Evolutionary conservation across 331 rosid species (phyloP).

Genomic region (Pyracantha coccinea): DNA sequence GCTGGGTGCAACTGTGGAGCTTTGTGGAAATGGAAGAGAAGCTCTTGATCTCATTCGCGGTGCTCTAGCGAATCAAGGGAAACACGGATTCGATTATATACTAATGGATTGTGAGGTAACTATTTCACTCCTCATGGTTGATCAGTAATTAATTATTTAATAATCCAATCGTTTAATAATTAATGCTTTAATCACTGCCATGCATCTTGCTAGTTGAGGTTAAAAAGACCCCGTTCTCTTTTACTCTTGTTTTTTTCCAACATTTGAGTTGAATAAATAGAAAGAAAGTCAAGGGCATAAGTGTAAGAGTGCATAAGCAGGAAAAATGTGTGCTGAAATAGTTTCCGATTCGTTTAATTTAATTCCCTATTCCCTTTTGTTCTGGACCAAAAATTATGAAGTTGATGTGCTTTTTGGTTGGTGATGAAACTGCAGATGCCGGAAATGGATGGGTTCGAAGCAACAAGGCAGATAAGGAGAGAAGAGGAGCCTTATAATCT

Average conservation of each 20-base stretch:
- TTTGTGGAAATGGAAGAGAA: constrained; percentile 53
- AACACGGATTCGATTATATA: constrained; percentile 39
- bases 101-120: constrained; percentile 79
- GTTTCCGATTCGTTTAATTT: too few relatives aligned
- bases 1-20: constrained; percentile 51
- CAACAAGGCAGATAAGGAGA: constrained; percentile 48
- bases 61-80: constrained; percentile 18
- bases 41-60: constrained; percentile 35
- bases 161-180: background rate
- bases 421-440: constrained; percentile 44
- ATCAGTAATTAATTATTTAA: too few relatives aligned
- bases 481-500: constrained; percentile 30
- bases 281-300: too few relatives aligned
- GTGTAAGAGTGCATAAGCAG: too few relatives aligned
- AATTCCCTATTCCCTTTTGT: background rate
- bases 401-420: background rate
- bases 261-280: too few relatives aligned
- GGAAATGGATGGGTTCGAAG: constrained; percentile 55
- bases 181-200: too few relatives aligned
- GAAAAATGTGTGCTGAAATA: too few relatives aligned
- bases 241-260: too few relatives aligned
- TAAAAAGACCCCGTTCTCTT: too few relatives aligned
- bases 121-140: too few relatives aligned
- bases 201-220: too few relatives aligned
- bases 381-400: background rate